Conservation (phyloP, 2,329 filamentous ascomycete genomes). For the Aspergillus uvarum region DNA sequence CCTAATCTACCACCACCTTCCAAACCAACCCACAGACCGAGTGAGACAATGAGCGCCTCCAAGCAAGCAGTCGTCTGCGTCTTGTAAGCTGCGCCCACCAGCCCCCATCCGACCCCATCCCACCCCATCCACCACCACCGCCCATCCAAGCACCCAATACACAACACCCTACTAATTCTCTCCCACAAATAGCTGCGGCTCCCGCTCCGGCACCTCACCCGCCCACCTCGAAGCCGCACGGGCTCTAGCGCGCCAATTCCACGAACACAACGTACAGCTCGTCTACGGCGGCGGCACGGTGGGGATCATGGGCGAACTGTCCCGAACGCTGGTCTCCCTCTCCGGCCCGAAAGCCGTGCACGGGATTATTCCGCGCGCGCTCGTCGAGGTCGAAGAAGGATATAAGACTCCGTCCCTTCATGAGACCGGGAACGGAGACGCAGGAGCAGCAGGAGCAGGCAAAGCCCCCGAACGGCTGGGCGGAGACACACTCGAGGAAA, state of each 20-base stretch:
- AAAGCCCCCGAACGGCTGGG: slow-evolving; percentile 58
- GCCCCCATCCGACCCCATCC: too few relatives aligned
- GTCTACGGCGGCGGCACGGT: slow-evolving; percentile 95
- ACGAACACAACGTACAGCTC: slow-evolving; percentile 73
- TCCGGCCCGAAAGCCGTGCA: slow-evolving; percentile 80
- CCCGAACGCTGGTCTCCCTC: slow-evolving; percentile 79
- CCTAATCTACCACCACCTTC: too few relatives aligned
- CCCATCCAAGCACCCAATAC: too few relatives aligned
- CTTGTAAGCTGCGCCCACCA: slow-evolving; percentile 55
- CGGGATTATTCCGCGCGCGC: slow-evolving; percentile 85
- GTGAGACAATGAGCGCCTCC: slow-evolving; percentile 17
- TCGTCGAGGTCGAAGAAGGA: slow-evolving; percentile 69
- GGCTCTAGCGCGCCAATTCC: slow-evolving; percentile 70
- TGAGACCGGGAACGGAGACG: too few relatives aligned
- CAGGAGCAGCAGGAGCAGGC: slow-evolving; percentile 38
- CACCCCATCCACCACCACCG: too few relatives aligned
- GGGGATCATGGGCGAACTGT: slow-evolving; percentile 93
- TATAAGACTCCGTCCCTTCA: slow-evolving; percentile 34
- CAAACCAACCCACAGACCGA: too few relatives aligned
- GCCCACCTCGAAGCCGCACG: slow-evolving; percentile 77
- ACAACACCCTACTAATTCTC: background rate
- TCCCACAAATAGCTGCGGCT: slow-evolving; percentile 65
- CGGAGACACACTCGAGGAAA: slow-evolving; percentile 44
- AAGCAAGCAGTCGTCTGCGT: slow-evolving; percentile 76
- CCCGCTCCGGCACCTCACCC: slow-evolving; percentile 69